Evolutionary conservation across 441 rosid species (phyloP), one percentile per base, ranked within the genome.

Genomic region (Gossypium gossypioides): DNA sequence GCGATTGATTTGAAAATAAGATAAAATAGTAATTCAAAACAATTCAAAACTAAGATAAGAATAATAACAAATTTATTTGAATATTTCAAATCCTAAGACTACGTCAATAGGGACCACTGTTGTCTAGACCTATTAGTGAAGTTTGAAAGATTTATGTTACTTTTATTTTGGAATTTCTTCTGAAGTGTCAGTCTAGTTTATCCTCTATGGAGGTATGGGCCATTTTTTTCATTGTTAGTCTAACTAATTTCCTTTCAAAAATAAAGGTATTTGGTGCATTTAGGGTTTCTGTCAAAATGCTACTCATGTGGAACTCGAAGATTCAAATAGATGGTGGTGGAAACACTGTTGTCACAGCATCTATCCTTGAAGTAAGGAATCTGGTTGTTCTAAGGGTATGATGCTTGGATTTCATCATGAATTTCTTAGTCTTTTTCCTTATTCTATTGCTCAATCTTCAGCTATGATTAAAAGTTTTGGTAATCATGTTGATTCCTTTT

Each of bases 231-330:
- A 67, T 65, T 51, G 54, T 62, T 64, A 32, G 21, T 75, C 74
- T 75, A 42, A 76, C n/a, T 65, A 58, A 57, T 74, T 24, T 48
- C 67, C 46, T 81, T 76, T 67, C 21, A 46, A 76, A 73, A 77
- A 63, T 86, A 85, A 86, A 96, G 99, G 99, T 96, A 56, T 96
- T 63, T 82, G 99, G 99, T 64, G 99, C 99, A 78, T 89, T 96
- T 75, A 85, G 99, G 82, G 93, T 96, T 84, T 84, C 89, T 62
- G 84, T 91, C 51, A 96, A 96, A 85, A 93, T 96, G 89, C 80
- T 96, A 79, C 96, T 96, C 64, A 91, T 96, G 98, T 89, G 91
- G 96, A 96, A 96, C 86, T 93, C 99, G 70, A 84, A 83, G 75
- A 90, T 96, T 81, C 88, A 84, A 86, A 86, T 93, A 73, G 98